A percentile compares a stretch with the other conserved stretches of the same genome.
Evolutionary conservation across 2,329 filamentous ascomycete genomes (phyloP).

Genomic region (Pseudonectria foliicola): DNA sequence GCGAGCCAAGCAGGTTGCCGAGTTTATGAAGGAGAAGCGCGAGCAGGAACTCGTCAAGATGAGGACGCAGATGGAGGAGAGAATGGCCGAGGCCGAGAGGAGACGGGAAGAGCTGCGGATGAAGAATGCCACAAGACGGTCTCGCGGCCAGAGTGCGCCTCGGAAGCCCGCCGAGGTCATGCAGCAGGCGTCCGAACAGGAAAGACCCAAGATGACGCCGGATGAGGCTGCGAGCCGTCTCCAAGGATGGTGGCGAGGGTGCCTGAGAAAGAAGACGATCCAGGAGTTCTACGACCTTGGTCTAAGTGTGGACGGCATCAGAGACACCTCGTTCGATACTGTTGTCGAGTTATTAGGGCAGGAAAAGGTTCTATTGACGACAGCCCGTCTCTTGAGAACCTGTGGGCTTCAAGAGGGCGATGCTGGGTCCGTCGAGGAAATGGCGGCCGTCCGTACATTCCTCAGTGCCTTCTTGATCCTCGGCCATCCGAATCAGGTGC

Average conservation of each 20-base stretch:
- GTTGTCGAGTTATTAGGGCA: conserved; percentile 62
- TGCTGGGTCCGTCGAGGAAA: conserved; percentile 56
- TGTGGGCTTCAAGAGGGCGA: conserved; percentile 63
- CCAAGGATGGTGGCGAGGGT: conserved; percentile 62
- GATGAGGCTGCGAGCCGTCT: conserved; percentile 59
- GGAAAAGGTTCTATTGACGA: conserved; percentile 57
- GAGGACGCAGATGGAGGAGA: conserved; percentile 70
- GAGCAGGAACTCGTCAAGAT: conserved; percentile 65
- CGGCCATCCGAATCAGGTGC: conserved; percentile 69
- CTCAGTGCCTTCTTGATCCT: conserved; percentile 74
- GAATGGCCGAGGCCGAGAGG: conserved; percentile 68
- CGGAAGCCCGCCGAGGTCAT: conserved; percentile 43
- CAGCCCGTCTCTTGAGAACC: conserved; percentile 59
- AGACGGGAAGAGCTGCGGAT: conserved; percentile 59
- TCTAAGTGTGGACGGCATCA: conserved; percentile 62
- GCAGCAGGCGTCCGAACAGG: conserved; percentile 44
- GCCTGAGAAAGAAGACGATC: conserved; percentile 51
- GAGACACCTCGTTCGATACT: conserved; percentile 65
- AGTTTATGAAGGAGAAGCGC: conserved; percentile 73
- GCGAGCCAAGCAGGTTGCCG: conserved; percentile 74
- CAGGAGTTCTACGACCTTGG: conserved; percentile 59
- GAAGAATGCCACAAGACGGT: conserved; percentile 44
- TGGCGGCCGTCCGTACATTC: conserved; percentile 67
- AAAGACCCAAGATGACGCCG: conserved; percentile 40
- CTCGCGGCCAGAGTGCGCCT: conserved; percentile 45